A percentile compares a stretch with the other conserved stretches of the same genome.
phyloP scores from a whole-genome alignment of 352 stramenopile species.

The Bremia lactucae region DNA sequence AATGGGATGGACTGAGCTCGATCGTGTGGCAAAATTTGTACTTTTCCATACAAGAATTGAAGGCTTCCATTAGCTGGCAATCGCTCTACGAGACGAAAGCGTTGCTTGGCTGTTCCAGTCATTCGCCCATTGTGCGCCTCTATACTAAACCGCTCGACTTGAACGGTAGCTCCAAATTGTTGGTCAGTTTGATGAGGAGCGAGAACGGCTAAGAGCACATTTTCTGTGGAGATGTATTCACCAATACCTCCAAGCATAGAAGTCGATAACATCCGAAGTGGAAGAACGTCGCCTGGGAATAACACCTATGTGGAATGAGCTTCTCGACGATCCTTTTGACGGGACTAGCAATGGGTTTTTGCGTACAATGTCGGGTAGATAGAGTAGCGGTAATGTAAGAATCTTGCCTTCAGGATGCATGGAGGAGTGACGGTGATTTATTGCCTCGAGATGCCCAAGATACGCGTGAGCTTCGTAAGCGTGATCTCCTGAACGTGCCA shows the following conservation, averaged over 20 bases:
- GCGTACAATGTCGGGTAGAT: conserved; percentile 62
- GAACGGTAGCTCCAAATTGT: conserved; percentile 56
- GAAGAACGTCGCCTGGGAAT: conserved; percentile 71
- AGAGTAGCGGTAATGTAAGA: conserved; percentile 55
- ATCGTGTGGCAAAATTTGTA: conserved; percentile 57
- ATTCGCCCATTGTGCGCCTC: conserved; percentile 29
- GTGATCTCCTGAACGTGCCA: too few relatives aligned
- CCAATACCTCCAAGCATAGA: conserved; percentile 37
- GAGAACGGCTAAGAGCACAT: conserved; percentile 47
- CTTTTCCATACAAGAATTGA: conserved; percentile 18
- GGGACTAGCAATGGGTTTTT: neutral
- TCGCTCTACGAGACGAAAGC: conserved; percentile 37
- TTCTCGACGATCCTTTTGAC: neutral
- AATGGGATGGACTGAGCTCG: conserved; percentile 36
- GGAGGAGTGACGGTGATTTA: conserved; percentile 35
- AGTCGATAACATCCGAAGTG: conserved; percentile 61
- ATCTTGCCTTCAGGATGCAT: conserved; percentile 40
- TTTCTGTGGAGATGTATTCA: conserved; percentile 31
- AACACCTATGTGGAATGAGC: conserved; percentile 37
- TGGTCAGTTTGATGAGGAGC: conserved; percentile 39
- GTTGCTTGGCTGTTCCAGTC: conserved; percentile 55
- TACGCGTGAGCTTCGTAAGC: conserved; percentile 72
- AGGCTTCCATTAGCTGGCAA: conserved; percentile 9
- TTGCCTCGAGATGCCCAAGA: conserved; percentile 52
- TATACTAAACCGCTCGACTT: conserved; percentile 52